Conservation (phyloP, 1,284 basidiomycete species). For the Exobasidium cylindrosporum region DNA sequence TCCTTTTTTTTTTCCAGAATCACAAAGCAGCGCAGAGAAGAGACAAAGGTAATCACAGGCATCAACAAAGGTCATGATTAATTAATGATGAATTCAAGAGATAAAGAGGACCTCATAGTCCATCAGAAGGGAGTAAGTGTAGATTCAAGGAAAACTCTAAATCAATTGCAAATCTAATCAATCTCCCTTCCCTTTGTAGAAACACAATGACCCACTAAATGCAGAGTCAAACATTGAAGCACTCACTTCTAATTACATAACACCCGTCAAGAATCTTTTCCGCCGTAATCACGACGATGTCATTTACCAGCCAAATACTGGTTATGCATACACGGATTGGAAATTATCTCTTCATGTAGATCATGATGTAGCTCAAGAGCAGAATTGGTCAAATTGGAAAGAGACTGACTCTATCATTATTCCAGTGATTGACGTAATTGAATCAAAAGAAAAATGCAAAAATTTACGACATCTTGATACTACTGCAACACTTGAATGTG, state of each 20-base stretch:
- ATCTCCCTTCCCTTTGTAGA: too few species aligned
- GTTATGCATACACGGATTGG: slow-evolving; percentile 15
- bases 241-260: slow-evolving; percentile 23
- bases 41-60: too few species aligned
- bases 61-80: too few species aligned
- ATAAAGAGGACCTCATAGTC: too few species aligned
- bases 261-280: slow-evolving; percentile 30
- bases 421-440: not conserved
- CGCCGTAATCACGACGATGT: slow-evolving; percentile 37
- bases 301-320: not conserved
- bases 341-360: slow-evolving; percentile 19
- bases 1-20: too few species aligned
- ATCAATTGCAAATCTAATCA: too few species aligned
- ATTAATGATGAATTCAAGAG: too few species aligned
- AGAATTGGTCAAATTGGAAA: not conserved
- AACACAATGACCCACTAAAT: too few species aligned
- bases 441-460: not conserved
- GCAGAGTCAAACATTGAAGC: slow-evolving; percentile 23
- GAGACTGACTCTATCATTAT: slow-evolving; percentile 4
- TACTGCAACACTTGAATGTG: slow-evolving; percentile 34
- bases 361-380: not conserved
- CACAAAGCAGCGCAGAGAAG: too few species aligned
- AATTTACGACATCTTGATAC: not conserved
- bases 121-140: too few species aligned
- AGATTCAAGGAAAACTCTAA: too few species aligned